Evolutionary conservation across 1,139 yeast genomes (phyloP).

Genomic region (Zygotorulaspora mrakii): DNA sequence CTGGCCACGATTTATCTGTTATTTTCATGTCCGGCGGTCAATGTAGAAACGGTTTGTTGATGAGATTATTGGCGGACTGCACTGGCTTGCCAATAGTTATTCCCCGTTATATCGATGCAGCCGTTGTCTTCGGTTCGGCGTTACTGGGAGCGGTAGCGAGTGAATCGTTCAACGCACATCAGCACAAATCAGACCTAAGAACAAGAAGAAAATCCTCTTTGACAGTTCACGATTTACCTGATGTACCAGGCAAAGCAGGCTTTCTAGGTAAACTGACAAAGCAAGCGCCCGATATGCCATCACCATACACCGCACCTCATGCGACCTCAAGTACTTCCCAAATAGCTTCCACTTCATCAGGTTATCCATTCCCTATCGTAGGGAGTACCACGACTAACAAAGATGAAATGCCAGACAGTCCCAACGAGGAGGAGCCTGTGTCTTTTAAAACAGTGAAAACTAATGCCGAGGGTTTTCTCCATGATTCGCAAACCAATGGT

Average conservation of each 20-base stretch:
- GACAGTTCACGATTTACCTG: slow-evolving; percentile 10
- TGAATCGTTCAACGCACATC: slow-evolving; percentile 20
- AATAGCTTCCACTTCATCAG: slow-evolving; percentile 36
- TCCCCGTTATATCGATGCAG: slow-evolving; percentile 93
- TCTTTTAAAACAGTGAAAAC: slow-evolving; percentile 57
- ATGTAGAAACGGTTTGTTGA: slow-evolving; percentile 83
- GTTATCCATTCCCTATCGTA: slow-evolving; percentile 55
- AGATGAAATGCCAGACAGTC: slow-evolving; percentile 40
- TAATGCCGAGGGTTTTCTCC: slow-evolving; percentile 44
- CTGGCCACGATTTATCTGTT: slow-evolving; percentile 73
- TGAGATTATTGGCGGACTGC: slow-evolving; percentile 87
- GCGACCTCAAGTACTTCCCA: slow-evolving; percentile 24
- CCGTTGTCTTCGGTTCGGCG: slow-evolving; percentile 95
- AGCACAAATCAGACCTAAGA: slow-evolving; percentile 9
- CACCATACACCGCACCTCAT: slow-evolving; percentile 59
- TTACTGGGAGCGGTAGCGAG: slow-evolving; percentile 86
- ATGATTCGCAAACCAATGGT: slow-evolving; percentile 37
- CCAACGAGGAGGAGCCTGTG: slow-evolving; percentile 42
- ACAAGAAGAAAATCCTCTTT: slow-evolving; percentile 21
- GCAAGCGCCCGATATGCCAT: slow-evolving; percentile 39
- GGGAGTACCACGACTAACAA: slow-evolving; percentile 35
- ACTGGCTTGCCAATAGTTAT: slow-evolving; percentile 90
- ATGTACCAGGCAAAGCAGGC: slow-evolving; percentile 7
- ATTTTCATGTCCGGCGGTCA: slow-evolving; percentile 96
- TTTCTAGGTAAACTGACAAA: slow-evolving; percentile 8